Percentiles rank a stretch among this genome's conserved stretches.
phyloP scores from a whole-genome alignment of 352 stramenopile species.

The Poterioochromonas sp. region DNA sequence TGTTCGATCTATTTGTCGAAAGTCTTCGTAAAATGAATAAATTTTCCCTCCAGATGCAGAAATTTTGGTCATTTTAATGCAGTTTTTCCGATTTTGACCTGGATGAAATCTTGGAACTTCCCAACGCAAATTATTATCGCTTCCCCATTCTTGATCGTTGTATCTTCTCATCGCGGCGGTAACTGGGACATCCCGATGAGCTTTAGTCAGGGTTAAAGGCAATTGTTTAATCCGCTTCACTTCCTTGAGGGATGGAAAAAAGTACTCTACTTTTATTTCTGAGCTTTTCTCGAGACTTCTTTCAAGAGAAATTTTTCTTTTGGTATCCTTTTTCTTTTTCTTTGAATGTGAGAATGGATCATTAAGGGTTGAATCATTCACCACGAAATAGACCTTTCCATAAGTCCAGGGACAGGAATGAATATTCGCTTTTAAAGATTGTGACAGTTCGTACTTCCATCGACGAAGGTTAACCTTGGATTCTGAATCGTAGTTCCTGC shows the following conservation, averaged over 20 bases:
- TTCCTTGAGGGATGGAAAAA: not conserved
- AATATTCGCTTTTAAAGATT: too few relatives aligned
- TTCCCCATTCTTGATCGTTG: not conserved
- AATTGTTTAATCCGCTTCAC: not conserved
- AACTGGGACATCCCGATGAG: not conserved
- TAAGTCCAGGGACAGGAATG: too few relatives aligned
- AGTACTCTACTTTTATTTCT: too few relatives aligned
- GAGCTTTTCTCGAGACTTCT: too few relatives aligned
- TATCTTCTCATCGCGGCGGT: not conserved
- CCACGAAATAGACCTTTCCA: too few relatives aligned
- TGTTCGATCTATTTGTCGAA: not conserved
- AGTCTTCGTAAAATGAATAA: not conserved
- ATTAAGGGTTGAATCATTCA: too few relatives aligned
- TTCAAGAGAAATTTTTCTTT: too few relatives aligned
- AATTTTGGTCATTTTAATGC: not conserved
- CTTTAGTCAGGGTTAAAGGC: not conserved
- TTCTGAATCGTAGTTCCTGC: too few relatives aligned
- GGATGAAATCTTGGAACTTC: constrained; percentile 2
- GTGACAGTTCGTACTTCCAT: too few relatives aligned
- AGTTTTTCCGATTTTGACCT: not conserved
- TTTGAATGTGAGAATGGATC: too few relatives aligned
- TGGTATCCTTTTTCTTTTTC: too few relatives aligned
- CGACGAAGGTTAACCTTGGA: too few relatives aligned
- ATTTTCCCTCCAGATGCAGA: not conserved
- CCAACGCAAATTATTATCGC: not conserved